phyloP scores from a whole-genome alignment of 108 stramenopile species.

The Cylindrotheca closterium region DNA sequence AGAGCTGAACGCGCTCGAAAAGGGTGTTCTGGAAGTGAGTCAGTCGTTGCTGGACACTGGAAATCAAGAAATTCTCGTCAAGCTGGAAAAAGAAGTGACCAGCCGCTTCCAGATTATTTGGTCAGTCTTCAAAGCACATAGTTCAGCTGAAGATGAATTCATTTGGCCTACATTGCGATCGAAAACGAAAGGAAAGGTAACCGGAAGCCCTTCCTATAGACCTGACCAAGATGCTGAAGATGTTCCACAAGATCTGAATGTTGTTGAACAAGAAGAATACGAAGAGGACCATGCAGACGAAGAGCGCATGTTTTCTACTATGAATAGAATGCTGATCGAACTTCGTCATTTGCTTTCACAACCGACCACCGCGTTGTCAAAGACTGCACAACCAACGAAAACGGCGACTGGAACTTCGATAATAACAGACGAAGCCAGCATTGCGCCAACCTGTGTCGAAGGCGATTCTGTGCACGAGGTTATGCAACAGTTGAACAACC shows the following conservation, averaged over 20 bases:
- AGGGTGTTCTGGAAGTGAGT: conserved; percentile 62
- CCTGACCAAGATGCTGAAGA: conserved; percentile 5
- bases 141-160: conserved; percentile 94
- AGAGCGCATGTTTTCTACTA: conserved; percentile 83
- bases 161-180: conserved; percentile 92
- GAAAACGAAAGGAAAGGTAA: conserved; percentile 58
- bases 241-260: conserved; percentile 18
- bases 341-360: conserved; percentile 50
- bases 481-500: conserved; percentile 48
- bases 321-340: conserved; percentile 61
- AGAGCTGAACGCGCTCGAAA: conserved; percentile 60
- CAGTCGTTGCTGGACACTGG: conserved; percentile 15
- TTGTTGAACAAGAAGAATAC: conserved; percentile 85
- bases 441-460: neutral
- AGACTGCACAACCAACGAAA: neutral
- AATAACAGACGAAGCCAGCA: neutral
- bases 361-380: neutral
- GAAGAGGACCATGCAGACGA: conserved; percentile 94
- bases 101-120: conserved; percentile 92
- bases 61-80: conserved; percentile 7
- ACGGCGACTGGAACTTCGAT: neutral
- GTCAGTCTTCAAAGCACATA: conserved; percentile 93
- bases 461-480: conserved; percentile 37
- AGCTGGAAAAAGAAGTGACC: conserved; percentile 66
- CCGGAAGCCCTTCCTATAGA: conserved; percentile 26